A percentile compares a stretch with the other conserved stretches of the same genome.
Evolutionary conservation across 2,329 filamentous ascomycete species (phyloP).

Genomic region (Epichloe bromicola): DNA sequence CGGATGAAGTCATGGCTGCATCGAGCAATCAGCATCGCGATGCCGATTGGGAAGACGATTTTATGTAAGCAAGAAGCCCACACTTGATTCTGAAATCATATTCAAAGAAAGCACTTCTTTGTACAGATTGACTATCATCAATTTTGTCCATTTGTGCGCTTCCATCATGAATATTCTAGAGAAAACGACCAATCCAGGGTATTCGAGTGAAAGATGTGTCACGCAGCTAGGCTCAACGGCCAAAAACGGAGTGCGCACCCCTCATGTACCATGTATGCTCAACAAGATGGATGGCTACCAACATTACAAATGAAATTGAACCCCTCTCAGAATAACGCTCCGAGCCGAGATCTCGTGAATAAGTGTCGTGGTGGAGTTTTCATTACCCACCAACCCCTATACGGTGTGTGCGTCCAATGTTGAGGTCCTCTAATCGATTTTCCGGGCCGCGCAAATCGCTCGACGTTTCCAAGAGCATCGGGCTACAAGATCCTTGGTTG

Average conservation of each 20-base stretch:
- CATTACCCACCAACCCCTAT: conserved; percentile 17
- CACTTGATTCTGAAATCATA: background rate
- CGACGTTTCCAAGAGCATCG: conserved; percentile 16
- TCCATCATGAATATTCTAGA: background rate
- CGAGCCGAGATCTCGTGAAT: background rate
- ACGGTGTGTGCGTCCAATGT: conserved; percentile 16
- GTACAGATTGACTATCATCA: background rate
- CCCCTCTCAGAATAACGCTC: too few relatives aligned
- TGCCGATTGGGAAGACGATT: conserved; percentile 75
- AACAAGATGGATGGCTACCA: background rate
- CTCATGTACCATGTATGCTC: too few relatives aligned
- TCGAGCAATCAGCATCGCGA: conserved; percentile 78
- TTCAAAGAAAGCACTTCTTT: background rate
- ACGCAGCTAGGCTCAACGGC: too few relatives aligned
- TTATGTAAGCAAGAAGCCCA: conserved; percentile 49
- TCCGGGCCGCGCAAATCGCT: conserved; percentile 16
- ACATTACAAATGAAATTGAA: too few relatives aligned
- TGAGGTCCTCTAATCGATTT: conserved; percentile 20
- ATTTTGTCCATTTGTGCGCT: background rate
- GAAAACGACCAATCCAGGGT: too few relatives aligned
- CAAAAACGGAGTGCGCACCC: too few relatives aligned
- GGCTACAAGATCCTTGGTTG: conserved; percentile 14
- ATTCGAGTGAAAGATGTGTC: background rate
- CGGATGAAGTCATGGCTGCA: conserved; percentile 62
- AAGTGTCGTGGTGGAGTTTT: background rate